Percentiles rank a stretch among this genome's conserved stretches.
Conservation (phyloP, 495 filamentous ascomycete genomes). For the Articulospora tetracladia region DNA sequence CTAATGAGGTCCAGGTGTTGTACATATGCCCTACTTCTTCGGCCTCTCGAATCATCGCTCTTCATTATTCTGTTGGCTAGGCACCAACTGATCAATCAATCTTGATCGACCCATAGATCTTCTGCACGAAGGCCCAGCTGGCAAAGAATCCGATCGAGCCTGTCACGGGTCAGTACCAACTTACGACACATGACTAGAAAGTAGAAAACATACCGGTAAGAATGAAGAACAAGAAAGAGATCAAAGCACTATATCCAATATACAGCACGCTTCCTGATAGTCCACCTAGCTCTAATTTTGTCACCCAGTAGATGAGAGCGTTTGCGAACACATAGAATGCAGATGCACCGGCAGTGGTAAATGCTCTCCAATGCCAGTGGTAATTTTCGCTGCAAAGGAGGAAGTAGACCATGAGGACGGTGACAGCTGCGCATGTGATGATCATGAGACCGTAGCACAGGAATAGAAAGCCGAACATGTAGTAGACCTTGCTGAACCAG, state of each 20-base stretch:
- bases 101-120: conserved; percentile 95
- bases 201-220: conserved; percentile 69
- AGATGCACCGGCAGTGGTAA: conserved; percentile 81
- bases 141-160: conserved; percentile 95
- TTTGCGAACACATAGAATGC: conserved; percentile 88
- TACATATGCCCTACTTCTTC: neutral
- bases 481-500: conserved; percentile 98
- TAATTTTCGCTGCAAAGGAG: conserved; percentile 95
- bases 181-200: neutral
- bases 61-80: neutral
- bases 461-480: conserved; percentile 99
- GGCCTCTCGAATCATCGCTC: neutral
- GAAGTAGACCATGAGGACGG: conserved; percentile 91
- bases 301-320: conserved; percentile 82
- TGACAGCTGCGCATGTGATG: conserved; percentile 88
- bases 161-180: conserved; percentile 26
- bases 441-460: conserved; percentile 97
- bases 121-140: conserved; percentile 87
- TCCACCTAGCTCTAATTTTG: conserved; percentile 77
- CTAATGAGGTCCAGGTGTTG: neutral
- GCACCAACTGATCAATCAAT: conserved; percentile 59
- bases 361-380: conserved; percentile 97
- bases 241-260: conserved; percentile 84
- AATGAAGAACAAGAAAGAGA: conserved; percentile 89
- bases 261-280: conserved; percentile 86